Evolutionary conservation across 1,139 yeast species (phyloP), one percentile per base, ranked within the genome.

Genomic region (Yamadazyma mexicana): DNA sequence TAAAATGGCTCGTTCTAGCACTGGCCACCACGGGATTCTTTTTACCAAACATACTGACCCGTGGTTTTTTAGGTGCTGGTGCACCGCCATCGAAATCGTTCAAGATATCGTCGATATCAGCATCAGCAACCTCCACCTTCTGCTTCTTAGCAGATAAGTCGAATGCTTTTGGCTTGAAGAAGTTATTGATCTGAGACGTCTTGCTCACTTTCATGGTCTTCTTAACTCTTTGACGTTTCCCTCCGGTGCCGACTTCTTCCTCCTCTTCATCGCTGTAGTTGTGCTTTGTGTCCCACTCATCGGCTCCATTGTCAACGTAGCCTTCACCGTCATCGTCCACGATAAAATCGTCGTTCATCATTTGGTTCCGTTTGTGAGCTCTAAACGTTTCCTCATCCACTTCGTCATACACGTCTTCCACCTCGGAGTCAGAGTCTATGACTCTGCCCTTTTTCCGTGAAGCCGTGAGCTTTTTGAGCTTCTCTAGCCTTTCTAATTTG

Each of bases 241-340:
- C 54, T 37, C 60, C 58, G 52, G 18, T 20, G 8, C 5, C 22
- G 22, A 6, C 36, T 18, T 58, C 54, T 1, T 55, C 64, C 1
- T 61, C 72, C 8, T 75, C 82, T 33, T 75, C 82, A 38, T 78
- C 84, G 0, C 79, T 76, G 40, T 75, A 75, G 52, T 77, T 65
- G 8, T 71, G 66, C 9, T 71, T 62, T 27, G 69, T 77, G 40
- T 81, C 89, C 95, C 95, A 87, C 47, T 88, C 95, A 52, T 91
- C 95, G 11, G 76, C 87, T 38, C 98, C 98, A 35, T 85, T 86
- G 54, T 92, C 97, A 2, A 87, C 91, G 55, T 92, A 92, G 0
- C 94, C 94, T 49, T 82, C 83, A 11, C 95, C 96, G 48, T 84
- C 81, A 58, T 92, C 98, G 56, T 89, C 97, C 2, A 88, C 96